Evolutionary conservation across 306 rosid species (phyloP).

Genomic region (Citrullus mucosospermus): DNA sequence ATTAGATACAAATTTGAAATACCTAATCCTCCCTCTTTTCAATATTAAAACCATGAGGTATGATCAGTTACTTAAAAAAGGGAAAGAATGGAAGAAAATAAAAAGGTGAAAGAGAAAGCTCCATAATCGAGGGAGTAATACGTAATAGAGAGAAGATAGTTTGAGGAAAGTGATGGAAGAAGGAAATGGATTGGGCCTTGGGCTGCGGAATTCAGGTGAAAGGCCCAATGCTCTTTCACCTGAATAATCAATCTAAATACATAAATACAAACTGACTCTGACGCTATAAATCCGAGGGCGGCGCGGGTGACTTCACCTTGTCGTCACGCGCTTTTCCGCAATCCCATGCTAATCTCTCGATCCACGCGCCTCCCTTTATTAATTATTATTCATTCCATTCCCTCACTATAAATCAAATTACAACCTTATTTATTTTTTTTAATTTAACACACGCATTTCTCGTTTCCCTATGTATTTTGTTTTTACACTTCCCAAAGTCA

Average conservation of each 20-base stretch:
- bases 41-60: no score
- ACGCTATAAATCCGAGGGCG: constrained; percentile 25
- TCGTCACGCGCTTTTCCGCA: constrained; percentile 52
- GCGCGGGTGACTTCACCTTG: constrained; percentile 27
- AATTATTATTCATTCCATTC: not conserved
- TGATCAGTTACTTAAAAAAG: no score
- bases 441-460: not conserved
- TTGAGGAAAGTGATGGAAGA: not conserved
- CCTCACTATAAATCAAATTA: no score
- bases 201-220: not conserved
- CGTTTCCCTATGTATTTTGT: not conserved
- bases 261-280: constrained; percentile 1
- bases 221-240: not conserved
- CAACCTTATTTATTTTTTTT: no score
- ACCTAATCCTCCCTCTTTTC: no score
- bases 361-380: constrained; percentile 17
- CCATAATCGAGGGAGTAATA: not conserved
- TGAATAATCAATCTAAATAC: not conserved
- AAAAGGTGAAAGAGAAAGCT: not conserved
- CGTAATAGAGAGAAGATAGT: not conserved
- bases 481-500: not conserved
- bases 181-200: not conserved
- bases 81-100: no score
- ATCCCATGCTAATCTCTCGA: constrained; percentile 26
- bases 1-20: no score